These are phyloP conservation scores for Senecio squalidus DNA, from an alignment of 140 eudicot genomes.

Conservation along the genomic window DNA sequence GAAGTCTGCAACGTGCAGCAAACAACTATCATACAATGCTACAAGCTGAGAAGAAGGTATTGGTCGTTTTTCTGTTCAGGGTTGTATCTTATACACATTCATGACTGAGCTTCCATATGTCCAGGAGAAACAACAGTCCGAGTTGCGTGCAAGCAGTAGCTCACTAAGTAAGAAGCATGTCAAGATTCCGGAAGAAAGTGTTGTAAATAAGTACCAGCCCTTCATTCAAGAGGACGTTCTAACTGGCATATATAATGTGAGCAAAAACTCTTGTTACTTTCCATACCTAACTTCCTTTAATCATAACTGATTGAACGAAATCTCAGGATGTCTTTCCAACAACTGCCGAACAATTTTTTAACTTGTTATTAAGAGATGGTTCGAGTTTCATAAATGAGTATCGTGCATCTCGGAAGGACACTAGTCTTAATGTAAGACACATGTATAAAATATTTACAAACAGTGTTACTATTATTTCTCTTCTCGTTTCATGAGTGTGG, in stretches of 20 bases:
- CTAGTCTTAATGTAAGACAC: conserved; percentile 58
- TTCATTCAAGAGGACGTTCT: conserved; percentile 84
- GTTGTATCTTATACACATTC: too few species aligned
- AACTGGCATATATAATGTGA: conserved; percentile 54
- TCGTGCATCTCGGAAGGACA: conserved; percentile 70
- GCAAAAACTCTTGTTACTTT: conserved; percentile 8
- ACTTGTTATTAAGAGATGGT: conserved; percentile 58
- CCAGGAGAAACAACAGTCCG: conserved; percentile 82
- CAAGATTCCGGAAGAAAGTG: conserved; percentile 54
- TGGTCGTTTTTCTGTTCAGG: conserved; percentile 6
- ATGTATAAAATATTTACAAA: too few species aligned
- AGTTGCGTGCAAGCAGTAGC: conserved; percentile 88
- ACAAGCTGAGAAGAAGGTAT: conserved; percentile 56
- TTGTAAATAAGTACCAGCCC: conserved; percentile 57
- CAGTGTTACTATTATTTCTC: neutral
- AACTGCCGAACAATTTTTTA: conserved; percentile 72
- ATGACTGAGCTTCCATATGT: too few species aligned
- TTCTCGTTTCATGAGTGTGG: neutral
- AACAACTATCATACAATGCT: conserved; percentile 53
- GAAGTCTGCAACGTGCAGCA: conserved; percentile 60
- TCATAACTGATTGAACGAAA: conserved; percentile 2
- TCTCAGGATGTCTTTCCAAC: conserved; percentile 73
- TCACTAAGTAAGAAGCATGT: conserved; percentile 41
- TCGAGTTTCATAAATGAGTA: conserved; percentile 68
- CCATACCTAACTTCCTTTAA: neutral